phyloP scores from a whole-genome alignment of 345 rosid species.

The Citrus unshiu region DNA sequence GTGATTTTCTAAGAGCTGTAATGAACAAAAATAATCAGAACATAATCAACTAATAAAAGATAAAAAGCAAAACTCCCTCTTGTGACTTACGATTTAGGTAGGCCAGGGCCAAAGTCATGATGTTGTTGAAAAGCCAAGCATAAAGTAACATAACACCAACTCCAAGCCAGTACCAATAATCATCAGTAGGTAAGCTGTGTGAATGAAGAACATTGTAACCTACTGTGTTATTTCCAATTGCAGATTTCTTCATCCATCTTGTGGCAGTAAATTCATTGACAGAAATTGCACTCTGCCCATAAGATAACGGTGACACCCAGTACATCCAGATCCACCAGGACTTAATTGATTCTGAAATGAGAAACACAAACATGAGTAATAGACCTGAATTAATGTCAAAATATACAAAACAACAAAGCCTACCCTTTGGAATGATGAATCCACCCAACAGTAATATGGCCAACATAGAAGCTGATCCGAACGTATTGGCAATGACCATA shows the following conservation, averaged over 20 bases:
- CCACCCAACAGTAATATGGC: slow-evolving; percentile 75
- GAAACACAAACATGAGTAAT: slow-evolving; percentile 3
- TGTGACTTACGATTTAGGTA: slow-evolving; percentile 69
- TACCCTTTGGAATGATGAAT: slow-evolving; percentile 84
- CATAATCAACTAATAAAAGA: background rate
- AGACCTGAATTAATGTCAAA: background rate
- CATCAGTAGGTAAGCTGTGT: slow-evolving; percentile 43
- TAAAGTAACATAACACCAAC: slow-evolving; percentile 56
- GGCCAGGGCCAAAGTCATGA: slow-evolving; percentile 68
- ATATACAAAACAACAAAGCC: background rate
- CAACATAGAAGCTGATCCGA: slow-evolving; percentile 69
- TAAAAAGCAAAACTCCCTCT: background rate
- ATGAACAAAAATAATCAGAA: slow-evolving; percentile 13
- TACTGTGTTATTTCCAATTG: slow-evolving; percentile 39
- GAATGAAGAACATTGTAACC: slow-evolving; percentile 59
- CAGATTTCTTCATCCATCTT: slow-evolving; percentile 71
- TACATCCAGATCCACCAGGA: slow-evolving; percentile 92
- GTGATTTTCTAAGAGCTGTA: slow-evolving; percentile 57
- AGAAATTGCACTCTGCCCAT: slow-evolving; percentile 72
- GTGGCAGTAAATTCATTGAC: slow-evolving; percentile 82
- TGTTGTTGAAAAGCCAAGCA: slow-evolving; percentile 57
- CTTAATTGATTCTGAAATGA: slow-evolving; percentile 51
- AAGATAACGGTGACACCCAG: slow-evolving; percentile 85
- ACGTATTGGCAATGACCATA: slow-evolving; percentile 82
- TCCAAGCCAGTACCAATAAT: slow-evolving; percentile 86